These are phyloP conservation scores for Neurospora hispaniola DNA, from an alignment of 495 filamentous ascomycete species.

Conservation along the genomic window DNA sequence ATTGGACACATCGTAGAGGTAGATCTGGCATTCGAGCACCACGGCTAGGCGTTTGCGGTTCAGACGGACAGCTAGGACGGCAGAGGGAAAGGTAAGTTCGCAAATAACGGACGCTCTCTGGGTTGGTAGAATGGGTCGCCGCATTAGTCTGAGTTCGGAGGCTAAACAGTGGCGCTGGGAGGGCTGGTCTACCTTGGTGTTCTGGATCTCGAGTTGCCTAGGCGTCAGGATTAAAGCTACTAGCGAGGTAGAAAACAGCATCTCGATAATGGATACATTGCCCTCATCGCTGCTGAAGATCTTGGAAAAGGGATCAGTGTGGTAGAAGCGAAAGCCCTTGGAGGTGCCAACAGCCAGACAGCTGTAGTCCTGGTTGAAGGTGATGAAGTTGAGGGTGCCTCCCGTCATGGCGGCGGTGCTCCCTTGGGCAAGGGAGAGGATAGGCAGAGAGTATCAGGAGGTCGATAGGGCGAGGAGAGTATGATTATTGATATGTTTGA, in stretches of 20 bases:
- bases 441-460: not conserved
- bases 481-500: not conserved
- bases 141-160: not conserved
- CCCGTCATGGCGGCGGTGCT: slow-evolving; percentile 27
- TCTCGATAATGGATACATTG: slow-evolving; percentile 90
- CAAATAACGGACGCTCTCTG: slow-evolving; percentile 92
- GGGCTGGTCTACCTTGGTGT: slow-evolving; percentile 69
- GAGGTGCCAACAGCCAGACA: slow-evolving; percentile 87
- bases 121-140: slow-evolving; percentile 1
- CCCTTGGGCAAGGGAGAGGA: not conserved
- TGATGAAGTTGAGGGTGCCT: slow-evolving; percentile 88
- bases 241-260: slow-evolving; percentile 98
- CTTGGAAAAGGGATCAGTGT: slow-evolving; percentile 89
- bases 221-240: slow-evolving; percentile 88
- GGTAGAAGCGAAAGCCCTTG: slow-evolving; percentile 89
- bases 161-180: not conserved
- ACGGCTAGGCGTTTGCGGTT: slow-evolving; percentile 92
- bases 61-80: slow-evolving; percentile 81
- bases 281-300: slow-evolving; percentile 87
- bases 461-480: not conserved
- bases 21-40: slow-evolving; percentile 88
- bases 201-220: slow-evolving; percentile 82
- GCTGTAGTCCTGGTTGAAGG: slow-evolving; percentile 98
- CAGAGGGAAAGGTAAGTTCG: slow-evolving; percentile 94
- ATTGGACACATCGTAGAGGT: slow-evolving; percentile 95